These are phyloP conservation scores for Cornus kousa DNA, from an alignment of 148 eudicot species.

Conservation along the genomic window DNA sequence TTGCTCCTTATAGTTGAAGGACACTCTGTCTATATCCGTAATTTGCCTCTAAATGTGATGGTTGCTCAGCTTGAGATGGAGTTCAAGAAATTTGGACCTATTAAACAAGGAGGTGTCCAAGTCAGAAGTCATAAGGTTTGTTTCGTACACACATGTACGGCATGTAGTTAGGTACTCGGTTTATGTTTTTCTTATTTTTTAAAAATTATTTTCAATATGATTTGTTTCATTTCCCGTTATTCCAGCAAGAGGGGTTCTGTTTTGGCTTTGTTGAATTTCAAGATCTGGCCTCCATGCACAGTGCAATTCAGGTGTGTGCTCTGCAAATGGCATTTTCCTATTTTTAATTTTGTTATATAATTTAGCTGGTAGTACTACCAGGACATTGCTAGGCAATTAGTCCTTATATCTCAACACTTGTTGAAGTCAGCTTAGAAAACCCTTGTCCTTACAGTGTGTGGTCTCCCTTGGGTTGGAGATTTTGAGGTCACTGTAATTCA, in stretches of 20 bases:
- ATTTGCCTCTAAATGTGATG: conserved; percentile 42
- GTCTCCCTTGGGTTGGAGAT: too few relatives aligned
- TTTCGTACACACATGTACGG: background rate
- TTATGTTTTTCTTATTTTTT: background rate
- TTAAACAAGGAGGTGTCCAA: conserved; percentile 50
- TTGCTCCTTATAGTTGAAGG: conserved; percentile 35
- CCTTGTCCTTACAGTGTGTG: too few relatives aligned
- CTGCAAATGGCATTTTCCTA: background rate
- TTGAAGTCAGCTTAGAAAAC: too few relatives aligned
- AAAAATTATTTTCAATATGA: background rate
- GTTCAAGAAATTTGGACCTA: conserved; percentile 50
- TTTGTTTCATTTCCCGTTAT: conserved; percentile 1
- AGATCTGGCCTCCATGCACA: conserved; percentile 38
- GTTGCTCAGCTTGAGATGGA: conserved; percentile 43
- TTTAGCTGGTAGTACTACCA: too few relatives aligned
- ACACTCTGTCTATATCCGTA: conserved; percentile 41
- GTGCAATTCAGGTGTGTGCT: conserved; percentile 44
- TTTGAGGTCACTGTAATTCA: too few relatives aligned
- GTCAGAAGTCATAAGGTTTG: conserved; percentile 53
- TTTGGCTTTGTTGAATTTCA: conserved; percentile 54
- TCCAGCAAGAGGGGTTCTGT: conserved; percentile 40
- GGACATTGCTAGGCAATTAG: too few relatives aligned
- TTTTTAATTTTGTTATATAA: background rate
- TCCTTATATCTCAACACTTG: too few relatives aligned
- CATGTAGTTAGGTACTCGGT: conserved; percentile 1